These are phyloP conservation scores for Lolium multiflorum DNA, from an alignment of 176 grass and related monocot genomes.

Conservation along the genomic window DNA sequence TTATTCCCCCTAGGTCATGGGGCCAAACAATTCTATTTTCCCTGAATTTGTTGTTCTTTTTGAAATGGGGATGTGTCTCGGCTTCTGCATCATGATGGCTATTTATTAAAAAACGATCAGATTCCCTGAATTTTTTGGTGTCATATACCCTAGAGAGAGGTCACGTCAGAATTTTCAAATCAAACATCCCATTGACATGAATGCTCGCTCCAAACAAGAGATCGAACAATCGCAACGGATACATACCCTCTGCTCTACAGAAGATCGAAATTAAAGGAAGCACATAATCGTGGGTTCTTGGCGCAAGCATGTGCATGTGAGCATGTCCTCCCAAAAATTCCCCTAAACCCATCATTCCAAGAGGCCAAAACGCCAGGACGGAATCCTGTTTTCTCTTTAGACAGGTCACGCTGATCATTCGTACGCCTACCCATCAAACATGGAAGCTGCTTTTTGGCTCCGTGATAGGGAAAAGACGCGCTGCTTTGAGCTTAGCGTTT, in stretches of 20 bases:
- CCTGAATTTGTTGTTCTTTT: too few relatives aligned
- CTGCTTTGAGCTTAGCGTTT: constrained; percentile 8
- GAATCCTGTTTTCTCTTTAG: neutral
- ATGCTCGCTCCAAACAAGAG: neutral
- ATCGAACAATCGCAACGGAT: neutral
- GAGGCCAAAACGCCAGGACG: neutral
- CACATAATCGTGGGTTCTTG: neutral
- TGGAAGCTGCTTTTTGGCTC: neutral
- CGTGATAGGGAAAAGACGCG: neutral
- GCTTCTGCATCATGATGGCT: too few relatives aligned
- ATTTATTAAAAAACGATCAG: too few relatives aligned
- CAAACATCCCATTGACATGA: neutral
- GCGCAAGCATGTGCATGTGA: neutral
- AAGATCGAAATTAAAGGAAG: neutral
- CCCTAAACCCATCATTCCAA: neutral
- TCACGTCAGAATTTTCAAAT: constrained; percentile 10
- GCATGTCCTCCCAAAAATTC: neutral
- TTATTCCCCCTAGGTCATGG: too few relatives aligned
- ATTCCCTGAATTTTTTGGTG: too few relatives aligned
- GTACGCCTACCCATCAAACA: neutral
- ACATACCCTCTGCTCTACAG: neutral
- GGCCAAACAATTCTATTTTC: too few relatives aligned
- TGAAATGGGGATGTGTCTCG: too few relatives aligned
- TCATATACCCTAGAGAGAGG: neutral
- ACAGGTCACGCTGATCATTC: constrained; percentile 31